Evolutionary conservation across 768 basidiomycete genomes (phyloP), one percentile per base, ranked within the genome.

Genomic region (Mrakia hoshinonis): DNA sequence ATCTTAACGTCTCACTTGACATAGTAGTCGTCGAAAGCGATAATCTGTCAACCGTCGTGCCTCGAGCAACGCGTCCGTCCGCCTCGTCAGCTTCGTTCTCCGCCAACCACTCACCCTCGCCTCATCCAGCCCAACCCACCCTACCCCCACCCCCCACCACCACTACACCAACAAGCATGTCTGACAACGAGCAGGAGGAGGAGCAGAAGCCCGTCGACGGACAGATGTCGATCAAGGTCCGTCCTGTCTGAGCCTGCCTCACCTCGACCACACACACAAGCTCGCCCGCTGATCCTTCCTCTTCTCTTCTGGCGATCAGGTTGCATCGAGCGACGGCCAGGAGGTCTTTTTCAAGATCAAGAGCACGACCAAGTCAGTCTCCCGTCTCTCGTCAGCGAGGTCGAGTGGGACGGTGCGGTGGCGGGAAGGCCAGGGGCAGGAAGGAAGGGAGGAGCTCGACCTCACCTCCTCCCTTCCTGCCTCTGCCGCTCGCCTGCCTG

Each of bases 341-440:
- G 69, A 70, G 29, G 69, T 70, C 36, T 49, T 47, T 48, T 70
- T 70, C 61, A 70, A 70, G 38, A 70, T 70, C 31, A 70, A 70
- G 58, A 70, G 39, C 46, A 70, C 69, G 6, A 70, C 69, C 46
- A 70, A 64, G 69, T 61, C 31, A 61, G 58, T 61, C 13, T 60
- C 20, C 29, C 5, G 12, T 34, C 18, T 20, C 13, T 36, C 18
- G 31, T 26, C 24, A 39, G 7, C 43, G 7, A 6, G 43, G 43
- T 43, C 43, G 43, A n/a, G n/a, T n/a, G n/a, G n/a, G n/a, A n/a
- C n/a, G n/a, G n/a, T n/a, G n/a, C n/a, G n/a, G n/a, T n/a, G n/a
- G n/a, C n/a, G n/a, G n/a, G n/a, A n/a, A n/a, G n/a, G n/a, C n/a
- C n/a, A n/a, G n/a, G n/a, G n/a, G n/a, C n/a, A 29, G 36, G 58